Percentiles rank a stretch among this genome's conserved stretches.
Conservation (phyloP, 1,284 basidiomycete genomes). For the Trichosporon inkin region DNA sequence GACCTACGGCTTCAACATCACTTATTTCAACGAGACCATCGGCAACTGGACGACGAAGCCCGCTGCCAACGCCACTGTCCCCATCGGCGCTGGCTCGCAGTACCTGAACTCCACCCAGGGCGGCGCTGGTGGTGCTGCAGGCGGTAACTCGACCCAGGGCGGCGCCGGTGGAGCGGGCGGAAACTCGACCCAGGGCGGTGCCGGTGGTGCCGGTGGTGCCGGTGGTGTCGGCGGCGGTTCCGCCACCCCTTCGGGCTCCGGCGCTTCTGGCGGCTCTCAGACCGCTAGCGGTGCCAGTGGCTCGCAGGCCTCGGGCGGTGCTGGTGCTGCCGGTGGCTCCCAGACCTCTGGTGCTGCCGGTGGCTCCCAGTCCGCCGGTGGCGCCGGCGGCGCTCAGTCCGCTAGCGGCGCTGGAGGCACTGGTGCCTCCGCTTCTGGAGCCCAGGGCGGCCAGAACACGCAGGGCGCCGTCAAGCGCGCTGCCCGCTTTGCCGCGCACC, state of each 20-base stretch:
- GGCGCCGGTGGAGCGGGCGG: not conserved
- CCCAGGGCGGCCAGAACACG: not conserved
- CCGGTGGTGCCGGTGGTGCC: not conserved
- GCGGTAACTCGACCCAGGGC: constrained; percentile 3
- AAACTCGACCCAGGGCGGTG: constrained; percentile 5
- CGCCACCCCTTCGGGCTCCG: constrained; percentile 1
- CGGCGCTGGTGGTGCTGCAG: not conserved
- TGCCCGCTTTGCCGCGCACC: not conserved
- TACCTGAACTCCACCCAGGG: constrained; percentile 4
- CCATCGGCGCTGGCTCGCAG: constrained; percentile 8
- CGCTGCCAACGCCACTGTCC: constrained; percentile 9
- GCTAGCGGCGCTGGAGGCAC: no score
- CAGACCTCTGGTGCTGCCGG: no score
- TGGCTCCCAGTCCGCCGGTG: no score
- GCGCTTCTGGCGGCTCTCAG: not conserved
- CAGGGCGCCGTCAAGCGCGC: not conserved
- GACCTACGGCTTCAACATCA: constrained; percentile 33
- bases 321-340: no score
- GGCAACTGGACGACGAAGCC: constrained; percentile 24
- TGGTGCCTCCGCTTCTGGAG: not conserved
- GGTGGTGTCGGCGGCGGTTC: not conserved
- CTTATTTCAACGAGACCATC: constrained; percentile 24
- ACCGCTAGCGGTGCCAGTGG: no score
- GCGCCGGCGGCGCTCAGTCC: no score
- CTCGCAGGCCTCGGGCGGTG: no score